A percentile compares a stretch with the other conserved stretches of the same genome.
phyloP scores from a whole-genome alignment of 2,329 filamentous ascomycete species.

The Colletotrichum salicis region DNA sequence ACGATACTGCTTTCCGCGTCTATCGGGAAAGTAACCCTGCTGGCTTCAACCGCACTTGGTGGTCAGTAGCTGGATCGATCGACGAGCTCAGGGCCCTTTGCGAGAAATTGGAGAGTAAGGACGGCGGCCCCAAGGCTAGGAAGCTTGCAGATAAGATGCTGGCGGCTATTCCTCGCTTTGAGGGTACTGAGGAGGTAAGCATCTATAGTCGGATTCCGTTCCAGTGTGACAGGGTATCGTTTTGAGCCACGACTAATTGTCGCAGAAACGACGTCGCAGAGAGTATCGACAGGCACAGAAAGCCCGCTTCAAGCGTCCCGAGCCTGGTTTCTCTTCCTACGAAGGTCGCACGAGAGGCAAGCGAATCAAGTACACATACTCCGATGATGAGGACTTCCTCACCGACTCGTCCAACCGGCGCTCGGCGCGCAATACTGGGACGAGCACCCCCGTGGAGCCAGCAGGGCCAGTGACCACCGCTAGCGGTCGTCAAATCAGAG shows the following conservation, averaged over 20 bases:
- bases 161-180: conserved; percentile 86
- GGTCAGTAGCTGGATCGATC: conserved; percentile 90
- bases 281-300: conserved; percentile 90
- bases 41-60: conserved; percentile 83
- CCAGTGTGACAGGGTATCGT: not conserved
- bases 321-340: conserved; percentile 91
- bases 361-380: conserved; percentile 95
- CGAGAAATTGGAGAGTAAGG: conserved; percentile 78
- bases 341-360: conserved; percentile 97
- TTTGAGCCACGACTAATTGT: not conserved
- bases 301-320: conserved; percentile 86
- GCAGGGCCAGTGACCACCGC: conserved; percentile 75
- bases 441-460: conserved; percentile 77
- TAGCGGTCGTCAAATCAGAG: conserved; percentile 86
- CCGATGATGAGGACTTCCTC: conserved; percentile 79
- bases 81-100: conserved; percentile 83
- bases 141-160: conserved; percentile 81
- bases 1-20: conserved; percentile 92
- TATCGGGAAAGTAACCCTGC: conserved; percentile 93
- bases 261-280: conserved; percentile 87
- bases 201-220: not conserved
- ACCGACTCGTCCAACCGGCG: conserved; percentile 73
- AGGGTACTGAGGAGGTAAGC: conserved; percentile 86
- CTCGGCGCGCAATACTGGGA: conserved; percentile 79
- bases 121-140: conserved; percentile 84